Evolutionary conservation across 257 asterid genomes (phyloP).

Genomic region (Solanum corneliomulleri): DNA sequence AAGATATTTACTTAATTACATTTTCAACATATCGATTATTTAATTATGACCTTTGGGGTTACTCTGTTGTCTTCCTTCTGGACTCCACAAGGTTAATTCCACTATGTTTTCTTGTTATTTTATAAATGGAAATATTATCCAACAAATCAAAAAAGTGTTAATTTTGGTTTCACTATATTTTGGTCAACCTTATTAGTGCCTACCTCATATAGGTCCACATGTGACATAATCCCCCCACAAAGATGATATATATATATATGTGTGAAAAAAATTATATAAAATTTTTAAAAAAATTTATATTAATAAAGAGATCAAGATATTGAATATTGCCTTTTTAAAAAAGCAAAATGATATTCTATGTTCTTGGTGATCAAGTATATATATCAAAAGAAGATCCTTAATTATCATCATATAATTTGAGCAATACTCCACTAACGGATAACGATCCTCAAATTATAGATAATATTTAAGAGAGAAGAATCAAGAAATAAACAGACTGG

Average conservation of each 20-base stretch:
- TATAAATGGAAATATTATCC: neutral
- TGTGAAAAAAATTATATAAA: neutral
- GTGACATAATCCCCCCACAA: neutral
- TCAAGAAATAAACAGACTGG: neutral
- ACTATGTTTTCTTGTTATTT: neutral
- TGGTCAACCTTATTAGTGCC: neutral
- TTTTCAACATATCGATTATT: accelerated
- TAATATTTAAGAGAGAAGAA: neutral
- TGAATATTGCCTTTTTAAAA: no score
- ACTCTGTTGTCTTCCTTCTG: neutral
- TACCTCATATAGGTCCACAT: neutral
- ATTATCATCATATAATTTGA: neutral
- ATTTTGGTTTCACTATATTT: neutral
- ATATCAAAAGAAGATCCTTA: neutral
- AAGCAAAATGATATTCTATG: neutral
- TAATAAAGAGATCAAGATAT: no score
- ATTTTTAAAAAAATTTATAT: no score
- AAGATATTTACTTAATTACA: neutral
- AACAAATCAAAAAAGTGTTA: neutral
- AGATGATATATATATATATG: neutral
- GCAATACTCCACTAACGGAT: neutral
- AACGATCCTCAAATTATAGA: no score
- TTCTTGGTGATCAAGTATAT: neutral
- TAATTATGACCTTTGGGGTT: neutral
- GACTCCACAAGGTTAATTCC: neutral